A percentile compares a stretch with the other conserved stretches of the same genome.
These are phyloP conservation scores for Polyplosphaeria fusca DNA, from an alignment of 495 filamentous ascomycete species.

Conservation along the genomic window DNA sequence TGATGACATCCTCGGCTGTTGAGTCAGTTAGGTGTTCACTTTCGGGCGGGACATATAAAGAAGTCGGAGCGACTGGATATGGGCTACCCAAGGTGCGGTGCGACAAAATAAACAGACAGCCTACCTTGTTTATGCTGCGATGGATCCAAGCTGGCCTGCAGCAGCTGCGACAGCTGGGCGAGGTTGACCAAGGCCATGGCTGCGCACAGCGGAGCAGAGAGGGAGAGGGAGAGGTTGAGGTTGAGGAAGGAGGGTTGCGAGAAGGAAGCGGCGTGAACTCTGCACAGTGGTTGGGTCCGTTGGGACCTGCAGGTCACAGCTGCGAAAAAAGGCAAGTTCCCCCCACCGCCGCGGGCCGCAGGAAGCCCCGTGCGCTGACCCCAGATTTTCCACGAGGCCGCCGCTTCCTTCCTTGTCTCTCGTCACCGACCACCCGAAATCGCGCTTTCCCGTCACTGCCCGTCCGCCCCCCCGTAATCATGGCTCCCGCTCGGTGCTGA, in stretches of 20 bases:
- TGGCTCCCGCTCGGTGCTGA: too few relatives aligned
- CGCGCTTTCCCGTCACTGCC: too few relatives aligned
- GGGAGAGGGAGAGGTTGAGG: not conserved
- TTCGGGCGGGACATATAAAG: not conserved
- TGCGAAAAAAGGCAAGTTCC: not conserved
- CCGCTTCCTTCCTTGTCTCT: too few relatives aligned
- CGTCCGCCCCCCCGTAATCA: too few relatives aligned
- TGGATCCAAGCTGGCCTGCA: constrained; percentile 84
- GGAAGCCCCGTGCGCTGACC: not conserved
- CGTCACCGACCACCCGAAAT: too few relatives aligned
- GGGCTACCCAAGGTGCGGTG: not conserved
- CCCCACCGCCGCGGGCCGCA: too few relatives aligned
- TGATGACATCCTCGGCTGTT: constrained; percentile 75
- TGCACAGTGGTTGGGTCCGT: too few relatives aligned
- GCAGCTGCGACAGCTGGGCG: constrained; percentile 68
- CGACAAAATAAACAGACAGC: constrained; percentile 18
- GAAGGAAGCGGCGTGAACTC: too few relatives aligned
- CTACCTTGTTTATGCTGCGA: constrained; percentile 82
- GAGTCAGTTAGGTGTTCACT: too few relatives aligned
- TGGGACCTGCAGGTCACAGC: not conserved
- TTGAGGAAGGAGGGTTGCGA: not conserved
- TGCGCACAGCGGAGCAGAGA: constrained; percentile 12
- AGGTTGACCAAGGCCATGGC: constrained; percentile 75
- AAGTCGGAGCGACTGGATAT: not conserved
- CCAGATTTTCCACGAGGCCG: too few relatives aligned